These are phyloP conservation scores for Rhododendron williamsianum DNA, from an alignment of 148 eudicot genomes.

Conservation along the genomic window DNA sequence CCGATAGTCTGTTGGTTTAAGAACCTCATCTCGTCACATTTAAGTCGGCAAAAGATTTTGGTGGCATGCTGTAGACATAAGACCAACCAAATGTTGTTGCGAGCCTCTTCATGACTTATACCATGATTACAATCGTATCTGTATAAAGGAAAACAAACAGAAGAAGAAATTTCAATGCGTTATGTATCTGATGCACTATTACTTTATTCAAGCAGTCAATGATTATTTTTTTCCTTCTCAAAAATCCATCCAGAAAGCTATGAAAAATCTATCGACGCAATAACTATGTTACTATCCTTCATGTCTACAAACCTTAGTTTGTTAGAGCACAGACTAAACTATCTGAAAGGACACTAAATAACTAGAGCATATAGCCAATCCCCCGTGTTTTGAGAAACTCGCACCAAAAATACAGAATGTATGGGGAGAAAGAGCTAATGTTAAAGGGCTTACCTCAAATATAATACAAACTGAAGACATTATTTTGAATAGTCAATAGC, in stretches of 20 bases:
- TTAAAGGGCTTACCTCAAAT: slow-evolving; percentile 2
- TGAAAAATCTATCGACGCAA: not conserved
- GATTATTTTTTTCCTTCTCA: not conserved
- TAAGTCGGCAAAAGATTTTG: not conserved
- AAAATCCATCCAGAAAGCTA: not conserved
- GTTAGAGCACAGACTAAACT: not conserved
- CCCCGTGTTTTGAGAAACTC: not conserved
- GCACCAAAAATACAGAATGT: not conserved
- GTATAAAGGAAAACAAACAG: not conserved
- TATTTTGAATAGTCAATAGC: not conserved
- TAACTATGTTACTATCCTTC: not conserved
- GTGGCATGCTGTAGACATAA: not conserved
- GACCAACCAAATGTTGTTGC: not conserved
- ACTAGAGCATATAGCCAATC: not conserved
- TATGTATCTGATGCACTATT: not conserved
- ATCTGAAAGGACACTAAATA: not conserved
- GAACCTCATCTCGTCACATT: not conserved
- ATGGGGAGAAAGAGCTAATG: not conserved
- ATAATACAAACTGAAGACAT: not conserved
- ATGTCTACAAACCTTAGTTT: not conserved
- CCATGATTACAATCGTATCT: not conserved
- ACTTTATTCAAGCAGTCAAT: not conserved
- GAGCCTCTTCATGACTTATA: not conserved
- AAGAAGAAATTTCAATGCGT: not conserved
- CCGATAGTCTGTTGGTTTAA: not conserved